Conservation (phyloP, 768 basidiomycete species). For the Leccinum obscurum region DNA sequence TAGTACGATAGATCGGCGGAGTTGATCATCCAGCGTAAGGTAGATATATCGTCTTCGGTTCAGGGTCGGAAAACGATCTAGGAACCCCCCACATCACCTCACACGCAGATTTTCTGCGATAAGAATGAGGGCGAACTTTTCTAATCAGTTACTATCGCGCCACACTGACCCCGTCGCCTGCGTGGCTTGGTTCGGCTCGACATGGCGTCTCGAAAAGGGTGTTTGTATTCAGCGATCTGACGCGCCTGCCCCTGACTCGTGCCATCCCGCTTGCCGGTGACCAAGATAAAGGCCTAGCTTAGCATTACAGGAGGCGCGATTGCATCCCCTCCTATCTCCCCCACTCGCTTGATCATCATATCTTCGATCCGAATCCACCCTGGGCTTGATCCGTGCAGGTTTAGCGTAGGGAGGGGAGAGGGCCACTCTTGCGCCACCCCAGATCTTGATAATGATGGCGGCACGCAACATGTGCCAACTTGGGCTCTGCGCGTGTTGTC, state of each 20-base stretch:
- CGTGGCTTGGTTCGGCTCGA: background rate
- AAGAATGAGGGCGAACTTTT: background rate
- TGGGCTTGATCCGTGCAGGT: background rate
- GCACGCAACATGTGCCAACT: background rate
- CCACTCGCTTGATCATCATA: background rate
- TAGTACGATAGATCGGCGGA: constrained; percentile 1
- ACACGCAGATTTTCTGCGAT: background rate
- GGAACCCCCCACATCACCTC: background rate
- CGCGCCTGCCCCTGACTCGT: background rate
- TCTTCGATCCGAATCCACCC: background rate
- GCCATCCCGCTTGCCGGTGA: background rate
- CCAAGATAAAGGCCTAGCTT: background rate
- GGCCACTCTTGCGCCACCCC: background rate
- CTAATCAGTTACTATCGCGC: background rate
- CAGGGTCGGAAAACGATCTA: background rate
- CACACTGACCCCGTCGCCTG: background rate
- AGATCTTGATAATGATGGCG: background rate
- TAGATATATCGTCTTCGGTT: background rate
- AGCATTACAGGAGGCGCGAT: background rate
- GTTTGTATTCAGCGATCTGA: background rate
- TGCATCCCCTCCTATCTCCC: background rate
- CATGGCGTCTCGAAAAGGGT: background rate
- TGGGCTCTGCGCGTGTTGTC: background rate
- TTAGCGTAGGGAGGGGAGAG: background rate
- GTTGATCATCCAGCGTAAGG: background rate